Evolutionary conservation across 2,329 filamentous ascomycete species (phyloP), one percentile per base, ranked within the genome.

Genomic region (Ascochyta rabiei): DNA sequence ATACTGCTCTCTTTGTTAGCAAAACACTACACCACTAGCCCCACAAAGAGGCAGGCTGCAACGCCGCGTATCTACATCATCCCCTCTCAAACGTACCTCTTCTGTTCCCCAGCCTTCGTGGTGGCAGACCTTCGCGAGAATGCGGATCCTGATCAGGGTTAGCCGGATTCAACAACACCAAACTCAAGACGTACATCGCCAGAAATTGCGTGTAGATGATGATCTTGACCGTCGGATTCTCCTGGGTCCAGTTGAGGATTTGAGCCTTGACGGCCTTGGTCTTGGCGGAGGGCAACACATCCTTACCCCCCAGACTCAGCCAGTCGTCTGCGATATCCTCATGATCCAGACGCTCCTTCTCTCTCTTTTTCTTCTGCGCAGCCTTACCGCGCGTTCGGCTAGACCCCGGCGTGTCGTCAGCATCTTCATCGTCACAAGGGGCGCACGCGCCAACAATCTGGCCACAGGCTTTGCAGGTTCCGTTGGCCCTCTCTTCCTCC

Each of bases 141-240:
- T 81, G 0, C 75, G 65, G 6, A 84, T 76, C 67, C 69, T 73
- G 6, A 13, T 12, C 3, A 1, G 4, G 13, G 49, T 68, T 31
- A 70, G 58, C 33, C 4, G 13, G 2, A 8, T 9, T 18, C 12
- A 18, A 9, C 6, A 2, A 6, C 3, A 13, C 2, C 9, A 5
- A 1, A 4, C 6, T 0, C 9, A 10, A 5, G 1, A 58, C 67
- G 63, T 56, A 72, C 61, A 86, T 81, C 2, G 78, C 72, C 2
- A 82, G 68, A 55, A 85, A 88, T 60, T 88, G 84, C 0, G 81
- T 84, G 59, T 86, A 88, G 40, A 88, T 71, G 53, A 83, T 83
- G 40, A 86, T 79, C 69, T 88, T 88, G 35, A 79, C 78, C 0
- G 74, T 46, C 0, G 76, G 74, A 4, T 81, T 77, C 12, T 81